Base-by-base conservation (phyloP, 805 yeast genomes). In the Saturnispora quitensis region DNA sequence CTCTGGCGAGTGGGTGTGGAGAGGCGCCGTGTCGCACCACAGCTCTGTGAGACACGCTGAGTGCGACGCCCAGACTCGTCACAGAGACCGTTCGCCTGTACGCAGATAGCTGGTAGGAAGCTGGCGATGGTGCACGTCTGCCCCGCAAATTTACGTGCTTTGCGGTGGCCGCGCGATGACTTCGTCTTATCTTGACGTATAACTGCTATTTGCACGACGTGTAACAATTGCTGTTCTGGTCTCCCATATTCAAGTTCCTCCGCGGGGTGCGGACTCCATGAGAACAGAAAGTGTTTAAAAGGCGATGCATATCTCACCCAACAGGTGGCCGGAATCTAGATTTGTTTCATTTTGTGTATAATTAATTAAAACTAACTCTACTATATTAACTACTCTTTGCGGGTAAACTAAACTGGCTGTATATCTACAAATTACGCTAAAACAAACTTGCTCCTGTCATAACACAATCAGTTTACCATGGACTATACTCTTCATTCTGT, bases 1-100 rank as follows among this genome's bases (percentile, higher is more conserved):
- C 45, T 67, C 76, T 2, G 91, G 89, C 52, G 90, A 84, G 58
- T 86, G 95, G 95, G 77, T 86, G 20, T 86, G 90, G 89, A 74
- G 71, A 55, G 82, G 84, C 61, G 83, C 89, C 2, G 71, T 81
- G 15, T 13, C 73, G 71, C 48, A 71, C 70, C 1, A 70, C 74
- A 48, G 65, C 67, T 12, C 60, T 55, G 45, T 73, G 78, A 25
- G 78, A 62, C 93, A 86, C 67, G 82, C 81, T 40, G 73, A 80
- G 1, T 86, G 95, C 62, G 79, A 75, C 61, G 68, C 75, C n/a
- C 93, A 88, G 56, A 75, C 87, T 9, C 59, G 20, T n/a, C 57
- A 56, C 49, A 57, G 68, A 46, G 69, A 66, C 43, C 53, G 68
- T 47, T 66, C 70, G 6, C 70, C 70, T 5, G 62, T 57, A 12